Evolutionary conservation across 495 filamentous ascomycete genomes (phyloP).

Genomic region (Sabuloglossum arenarium): DNA sequence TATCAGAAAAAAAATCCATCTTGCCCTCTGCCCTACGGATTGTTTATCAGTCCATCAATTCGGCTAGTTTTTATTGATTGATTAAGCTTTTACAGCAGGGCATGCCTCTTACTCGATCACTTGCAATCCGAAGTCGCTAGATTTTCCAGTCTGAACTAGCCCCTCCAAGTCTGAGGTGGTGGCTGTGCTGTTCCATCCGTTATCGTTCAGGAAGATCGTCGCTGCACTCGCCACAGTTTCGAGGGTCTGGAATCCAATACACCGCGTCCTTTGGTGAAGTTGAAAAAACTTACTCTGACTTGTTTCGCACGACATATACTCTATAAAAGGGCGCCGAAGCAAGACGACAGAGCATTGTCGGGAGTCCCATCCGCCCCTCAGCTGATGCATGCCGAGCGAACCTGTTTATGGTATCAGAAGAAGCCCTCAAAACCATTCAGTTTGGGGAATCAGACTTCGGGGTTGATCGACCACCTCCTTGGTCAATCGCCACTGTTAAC

Average conservation of each 20-base stretch:
- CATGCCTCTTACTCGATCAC: not conserved
- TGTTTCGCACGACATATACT: not conserved
- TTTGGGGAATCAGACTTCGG: not conserved
- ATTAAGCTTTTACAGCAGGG: not conserved
- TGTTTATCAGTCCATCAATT: not conserved
- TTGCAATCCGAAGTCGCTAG: not conserved
- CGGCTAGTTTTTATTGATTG: not conserved
- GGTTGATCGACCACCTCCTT: not conserved
- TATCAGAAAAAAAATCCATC: not conserved
- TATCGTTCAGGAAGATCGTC: slow-evolving; percentile 1
- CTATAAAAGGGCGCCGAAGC: not conserved
- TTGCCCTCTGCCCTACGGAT: not conserved
- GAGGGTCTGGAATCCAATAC: not conserved
- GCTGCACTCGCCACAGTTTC: slow-evolving; percentile 1
- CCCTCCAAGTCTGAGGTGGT: not conserved
- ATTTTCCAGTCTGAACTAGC: not conserved
- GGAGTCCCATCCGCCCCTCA: not conserved
- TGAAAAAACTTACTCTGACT: not conserved
- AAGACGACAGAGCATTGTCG: not conserved
- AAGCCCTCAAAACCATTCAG: not conserved
- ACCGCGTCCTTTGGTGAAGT: not conserved
- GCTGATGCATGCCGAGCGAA: not conserved
- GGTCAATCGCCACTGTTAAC: not conserved
- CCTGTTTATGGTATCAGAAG: not conserved
- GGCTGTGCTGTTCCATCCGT: not conserved